phyloP scores from a whole-genome alignment of 2,329 filamentous ascomycete genomes.

The Apiospora phragmitis region DNA sequence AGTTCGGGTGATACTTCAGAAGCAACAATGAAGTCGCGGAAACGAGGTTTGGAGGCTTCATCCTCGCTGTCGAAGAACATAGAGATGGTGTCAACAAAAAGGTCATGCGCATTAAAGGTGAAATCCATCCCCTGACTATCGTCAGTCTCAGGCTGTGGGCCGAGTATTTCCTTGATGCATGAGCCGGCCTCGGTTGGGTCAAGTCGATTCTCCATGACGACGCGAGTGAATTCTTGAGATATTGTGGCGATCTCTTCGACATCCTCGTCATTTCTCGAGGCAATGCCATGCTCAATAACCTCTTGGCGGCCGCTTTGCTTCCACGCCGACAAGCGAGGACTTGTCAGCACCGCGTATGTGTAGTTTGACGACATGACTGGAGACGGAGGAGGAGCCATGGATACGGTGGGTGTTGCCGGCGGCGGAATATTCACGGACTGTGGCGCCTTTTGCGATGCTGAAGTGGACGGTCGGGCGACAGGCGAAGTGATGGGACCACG shows the following conservation, averaged over 20 bases:
- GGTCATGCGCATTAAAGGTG: conserved; percentile 61
- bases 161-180: conserved; percentile 73
- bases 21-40: conserved; percentile 70
- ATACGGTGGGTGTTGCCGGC: conserved; percentile 25
- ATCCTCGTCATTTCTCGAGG: conserved; percentile 68
- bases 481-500: conserved; percentile 34
- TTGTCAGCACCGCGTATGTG: conserved; percentile 75
- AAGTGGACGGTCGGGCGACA: conserved; percentile 36
- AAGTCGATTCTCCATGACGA: conserved; percentile 70
- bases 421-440: conserved; percentile 25
- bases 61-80: conserved; percentile 74
- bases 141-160: conserved; percentile 51
- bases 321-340: conserved; percentile 70
- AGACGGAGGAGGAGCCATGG: conserved; percentile 27
- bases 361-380: conserved; percentile 49
- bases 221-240: conserved; percentile 82
- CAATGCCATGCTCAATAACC: conserved; percentile 64
- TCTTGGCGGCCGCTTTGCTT: conserved; percentile 63
- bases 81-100: conserved; percentile 83
- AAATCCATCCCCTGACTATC: conserved; percentile 45
- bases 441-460: conserved; percentile 36
- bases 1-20: conserved; percentile 70
- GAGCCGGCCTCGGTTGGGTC: conserved; percentile 68
- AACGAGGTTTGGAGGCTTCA: conserved; percentile 43
- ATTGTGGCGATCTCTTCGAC: conserved; percentile 67